phyloP scores from a whole-genome alignment of 2,329 filamentous ascomycete species.

The Alternaria conjuncta region DNA sequence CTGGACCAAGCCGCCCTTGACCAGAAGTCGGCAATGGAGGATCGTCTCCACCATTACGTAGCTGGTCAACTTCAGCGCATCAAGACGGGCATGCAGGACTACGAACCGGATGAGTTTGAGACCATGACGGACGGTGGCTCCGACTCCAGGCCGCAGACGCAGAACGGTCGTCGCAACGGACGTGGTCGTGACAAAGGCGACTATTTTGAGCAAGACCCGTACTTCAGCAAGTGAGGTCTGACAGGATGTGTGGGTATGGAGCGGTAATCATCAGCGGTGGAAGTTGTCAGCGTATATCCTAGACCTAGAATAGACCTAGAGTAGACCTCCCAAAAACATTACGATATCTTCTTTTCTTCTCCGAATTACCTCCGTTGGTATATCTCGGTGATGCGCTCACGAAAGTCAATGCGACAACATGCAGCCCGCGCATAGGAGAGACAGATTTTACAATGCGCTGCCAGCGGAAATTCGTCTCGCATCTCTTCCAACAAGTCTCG shows the following conservation, averaged over 20 bases:
- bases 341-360: background rate
- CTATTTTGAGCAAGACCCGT: conserved; percentile 41
- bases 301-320: conserved; percentile 33
- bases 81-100: conserved; percentile 62
- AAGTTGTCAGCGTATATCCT: conserved; percentile 19
- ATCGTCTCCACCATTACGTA: conserved; percentile 81
- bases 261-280: conserved; percentile 1
- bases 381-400: background rate
- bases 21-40: conserved; percentile 48
- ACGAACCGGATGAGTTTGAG: conserved; percentile 68
- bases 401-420: background rate
- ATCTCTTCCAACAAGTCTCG: background rate
- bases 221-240: conserved; percentile 30
- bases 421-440: background rate
- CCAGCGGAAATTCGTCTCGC: background rate
- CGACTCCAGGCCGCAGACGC: conserved; percentile 29
- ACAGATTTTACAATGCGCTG: background rate
- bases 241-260: background rate
- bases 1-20: conserved; percentile 59
- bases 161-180: conserved; percentile 31
- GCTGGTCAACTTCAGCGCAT: conserved; percentile 79
- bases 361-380: background rate
- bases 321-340: conserved; percentile 1
- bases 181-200: conserved; percentile 23
- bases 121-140: conserved; percentile 58